Evolutionary conservation across 1,284 basidiomycete genomes (phyloP), one percentile per base, ranked within the genome.

Genomic region (Pterulicium gracile): DNA sequence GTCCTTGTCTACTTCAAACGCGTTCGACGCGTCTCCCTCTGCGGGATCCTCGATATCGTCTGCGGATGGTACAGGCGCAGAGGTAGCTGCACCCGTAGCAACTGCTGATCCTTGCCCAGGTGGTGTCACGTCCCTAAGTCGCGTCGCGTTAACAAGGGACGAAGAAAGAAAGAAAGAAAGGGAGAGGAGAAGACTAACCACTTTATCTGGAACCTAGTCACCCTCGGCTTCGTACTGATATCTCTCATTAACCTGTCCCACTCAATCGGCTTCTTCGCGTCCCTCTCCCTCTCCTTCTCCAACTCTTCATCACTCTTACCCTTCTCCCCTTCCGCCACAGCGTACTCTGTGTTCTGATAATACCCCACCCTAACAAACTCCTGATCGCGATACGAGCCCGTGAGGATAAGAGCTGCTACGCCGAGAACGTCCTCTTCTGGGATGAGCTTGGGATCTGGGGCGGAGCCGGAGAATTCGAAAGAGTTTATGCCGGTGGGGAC

Each of bases 281-380:
- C 27, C 27, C n/a, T 32, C n/a, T 7, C 27, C 7, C n/a, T 32
- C 10, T 69, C 75, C 57, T 80, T 75, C 59, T 80, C 86, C 77
- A 92, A 81, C 65, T 90, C 89, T 51, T 94, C 88, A 53, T 87
- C 87, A 62, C 12, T 10, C 15, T 10, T 10, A 34, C 15, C 15
- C 15, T 34, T 15, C 27, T 34, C 12, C 27, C 10, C 10, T 34
- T 34, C 27, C 12, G 27, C 12, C 10, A 15, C 27, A 10, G 97
- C 93, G 62, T 98, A 98, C 61, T 97, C 94, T 43, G 94, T 98
- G 62, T 98, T 96, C 65, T 98, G 96, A 63, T 99, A 99, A 66
- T 99, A 98, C 3, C 96, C 95, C 17, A 99, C 94, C 35, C 95
- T 81, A 32, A 99, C 95, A 63, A 99, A 99, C 63, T 98, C 95